Percentiles rank a stretch among this genome's conserved stretches.
These are phyloP conservation scores for Lyophyllum shimeji DNA, from an alignment of 768 basidiomycete species.

Conservation along the genomic window DNA sequence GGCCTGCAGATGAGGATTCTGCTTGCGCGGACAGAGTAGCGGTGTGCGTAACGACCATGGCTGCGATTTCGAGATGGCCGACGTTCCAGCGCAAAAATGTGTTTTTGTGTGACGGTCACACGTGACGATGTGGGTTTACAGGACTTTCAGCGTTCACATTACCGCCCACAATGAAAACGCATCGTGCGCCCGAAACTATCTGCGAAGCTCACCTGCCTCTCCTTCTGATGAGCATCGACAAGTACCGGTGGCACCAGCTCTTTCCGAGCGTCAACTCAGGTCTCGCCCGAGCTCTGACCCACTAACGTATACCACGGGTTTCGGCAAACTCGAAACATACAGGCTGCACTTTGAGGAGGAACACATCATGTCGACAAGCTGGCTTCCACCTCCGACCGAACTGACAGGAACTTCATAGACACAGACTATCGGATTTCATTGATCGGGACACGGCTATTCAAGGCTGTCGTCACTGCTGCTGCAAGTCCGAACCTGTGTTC, in stretches of 20 bases:
- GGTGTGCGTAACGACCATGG: conserved; percentile 43
- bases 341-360: background rate
- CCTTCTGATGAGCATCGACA: background rate
- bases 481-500: conserved; percentile 8
- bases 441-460: background rate
- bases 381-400: background rate
- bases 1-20: conserved; percentile 13
- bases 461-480: background rate
- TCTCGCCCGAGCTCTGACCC: background rate
- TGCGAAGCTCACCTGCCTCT: background rate
- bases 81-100: conserved; percentile 3
- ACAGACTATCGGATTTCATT: conserved; percentile 3
- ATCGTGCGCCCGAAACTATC: too few relatives aligned
- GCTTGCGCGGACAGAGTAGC: conserved; percentile 17
- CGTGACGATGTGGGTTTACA: too few relatives aligned
- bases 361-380: background rate
- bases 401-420: background rate
- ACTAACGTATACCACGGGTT: background rate
- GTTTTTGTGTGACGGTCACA: conserved; percentile 12
- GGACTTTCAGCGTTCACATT: too few relatives aligned
- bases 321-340: too few relatives aligned
- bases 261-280: background rate
- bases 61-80: conserved; percentile 6
- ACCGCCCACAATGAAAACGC: too few relatives aligned
- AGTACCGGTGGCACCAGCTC: background rate